A percentile compares a stretch with the other conserved stretches of the same genome.
Evolutionary conservation across 306 rosid genomes (phyloP).

Genomic region (Fragaria ananassa): DNA sequence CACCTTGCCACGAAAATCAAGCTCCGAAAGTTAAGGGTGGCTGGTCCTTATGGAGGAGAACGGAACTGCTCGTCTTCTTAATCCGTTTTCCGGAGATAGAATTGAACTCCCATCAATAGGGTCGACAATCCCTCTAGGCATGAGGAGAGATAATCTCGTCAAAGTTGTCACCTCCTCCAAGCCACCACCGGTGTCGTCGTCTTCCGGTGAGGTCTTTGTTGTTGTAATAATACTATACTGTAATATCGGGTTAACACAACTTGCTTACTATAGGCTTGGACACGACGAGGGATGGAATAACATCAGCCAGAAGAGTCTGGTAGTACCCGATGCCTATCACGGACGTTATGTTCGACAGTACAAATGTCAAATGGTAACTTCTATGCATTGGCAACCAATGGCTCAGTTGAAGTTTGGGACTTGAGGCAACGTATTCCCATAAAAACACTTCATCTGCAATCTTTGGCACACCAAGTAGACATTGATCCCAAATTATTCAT

Average conservation of each 20-base stretch:
- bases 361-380: not conserved
- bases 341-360: not conserved
- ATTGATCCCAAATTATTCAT: not conserved
- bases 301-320: not conserved
- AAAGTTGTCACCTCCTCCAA: not conserved
- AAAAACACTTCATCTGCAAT: not conserved
- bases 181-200: not conserved
- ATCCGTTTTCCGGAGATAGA: too few species aligned
- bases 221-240: not conserved
- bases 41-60: not conserved
- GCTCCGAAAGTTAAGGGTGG: not conserved
- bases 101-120: not conserved
- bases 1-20: too few species aligned
- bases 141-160: not conserved
- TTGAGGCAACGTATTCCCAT: not conserved
- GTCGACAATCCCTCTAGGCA: not conserved
- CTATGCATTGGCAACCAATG: not conserved
- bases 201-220: not conserved
- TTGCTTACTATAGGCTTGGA: not conserved
- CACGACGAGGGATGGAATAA: not conserved
- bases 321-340: not conserved
- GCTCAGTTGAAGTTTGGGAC: slow-evolving; percentile 9
- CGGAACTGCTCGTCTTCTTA: too few species aligned
- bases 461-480: not conserved
- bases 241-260: not conserved